Conservation (phyloP, 306 rosid species). For the Malus sylvestris region DNA sequence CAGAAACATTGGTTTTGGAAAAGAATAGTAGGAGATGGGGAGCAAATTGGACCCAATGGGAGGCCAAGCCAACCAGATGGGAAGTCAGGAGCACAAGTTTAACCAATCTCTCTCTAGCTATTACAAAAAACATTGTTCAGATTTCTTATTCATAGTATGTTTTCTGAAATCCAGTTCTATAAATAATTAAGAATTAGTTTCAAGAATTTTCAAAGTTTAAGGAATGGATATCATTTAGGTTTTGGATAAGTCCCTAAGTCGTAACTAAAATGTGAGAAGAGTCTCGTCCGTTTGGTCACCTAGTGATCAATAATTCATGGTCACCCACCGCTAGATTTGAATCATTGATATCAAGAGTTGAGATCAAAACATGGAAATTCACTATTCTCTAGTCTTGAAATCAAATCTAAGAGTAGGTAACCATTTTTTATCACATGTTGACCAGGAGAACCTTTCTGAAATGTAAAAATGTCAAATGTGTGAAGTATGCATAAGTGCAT, state of each 20-base stretch:
- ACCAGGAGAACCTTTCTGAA: no score
- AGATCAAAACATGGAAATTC: background rate
- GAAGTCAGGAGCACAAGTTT: slow-evolving; percentile 3
- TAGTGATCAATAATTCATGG: background rate
- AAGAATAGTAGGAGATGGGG: slow-evolving; percentile 32
- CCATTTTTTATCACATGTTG: no score
- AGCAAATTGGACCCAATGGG: slow-evolving; percentile 14
- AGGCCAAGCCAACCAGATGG: slow-evolving; percentile 7
- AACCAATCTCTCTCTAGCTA: background rate
- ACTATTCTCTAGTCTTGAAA: background rate
- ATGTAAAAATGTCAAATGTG: background rate
- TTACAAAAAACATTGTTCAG: background rate
- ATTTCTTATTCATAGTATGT: background rate
- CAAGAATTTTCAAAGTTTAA: background rate
- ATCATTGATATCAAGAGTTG: background rate
- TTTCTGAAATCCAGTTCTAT: background rate
- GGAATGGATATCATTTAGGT: background rate
- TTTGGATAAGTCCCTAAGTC: background rate
- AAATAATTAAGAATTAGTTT: background rate
- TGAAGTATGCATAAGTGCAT: background rate
- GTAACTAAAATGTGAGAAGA: background rate
- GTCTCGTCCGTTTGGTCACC: background rate
- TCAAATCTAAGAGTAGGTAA: background rate
- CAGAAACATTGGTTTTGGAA: slow-evolving; percentile 89
- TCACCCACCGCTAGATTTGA: background rate